Conservation (phyloP, 176 grass and related monocot species). For the Microstegium vimineum region DNA sequence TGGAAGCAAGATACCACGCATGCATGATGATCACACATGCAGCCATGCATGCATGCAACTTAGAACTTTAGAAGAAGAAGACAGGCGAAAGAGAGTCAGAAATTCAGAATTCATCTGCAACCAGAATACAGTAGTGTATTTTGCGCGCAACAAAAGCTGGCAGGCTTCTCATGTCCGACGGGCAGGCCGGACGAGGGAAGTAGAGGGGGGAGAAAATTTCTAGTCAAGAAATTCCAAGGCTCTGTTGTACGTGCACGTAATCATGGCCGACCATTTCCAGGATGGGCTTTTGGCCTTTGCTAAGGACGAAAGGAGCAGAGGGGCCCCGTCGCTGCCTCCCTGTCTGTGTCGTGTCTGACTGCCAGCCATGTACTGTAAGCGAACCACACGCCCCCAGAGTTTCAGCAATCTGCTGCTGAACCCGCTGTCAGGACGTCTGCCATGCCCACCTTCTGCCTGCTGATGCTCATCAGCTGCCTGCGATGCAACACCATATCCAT, state of each 20-base stretch:
- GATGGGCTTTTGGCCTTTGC: not conserved
- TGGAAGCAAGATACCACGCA: not conserved
- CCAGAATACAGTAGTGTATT: not conserved
- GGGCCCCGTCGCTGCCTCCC: constrained; percentile 12
- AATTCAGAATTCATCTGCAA: not conserved
- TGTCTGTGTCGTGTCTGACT: not conserved
- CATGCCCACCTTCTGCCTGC: not conserved
- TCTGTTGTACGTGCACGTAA: constrained; percentile 11
- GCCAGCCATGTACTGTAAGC: not conserved
- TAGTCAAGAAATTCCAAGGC: not conserved
- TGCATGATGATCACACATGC: constrained; percentile 36
- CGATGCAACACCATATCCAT: not conserved
- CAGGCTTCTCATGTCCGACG: too few species aligned
- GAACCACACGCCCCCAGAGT: not conserved
- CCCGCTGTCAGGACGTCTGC: not conserved
- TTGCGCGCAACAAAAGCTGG: not conserved
- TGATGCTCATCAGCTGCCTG: not conserved
- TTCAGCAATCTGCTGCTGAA: constrained; percentile 7
- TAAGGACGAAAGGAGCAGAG: not conserved
- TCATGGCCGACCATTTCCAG: constrained; percentile 35
- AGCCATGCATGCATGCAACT: not conserved
- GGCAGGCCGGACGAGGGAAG: too few species aligned
- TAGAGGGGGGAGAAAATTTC: too few species aligned
- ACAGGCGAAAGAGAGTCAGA: not conserved
- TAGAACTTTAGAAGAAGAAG: not conserved